A percentile compares a stretch with the other conserved stretches of the same genome.
These are phyloP conservation scores for Acanthamoeba royreba DNA, from an alignment of 208 protist species.

Conservation along the genomic window DNA sequence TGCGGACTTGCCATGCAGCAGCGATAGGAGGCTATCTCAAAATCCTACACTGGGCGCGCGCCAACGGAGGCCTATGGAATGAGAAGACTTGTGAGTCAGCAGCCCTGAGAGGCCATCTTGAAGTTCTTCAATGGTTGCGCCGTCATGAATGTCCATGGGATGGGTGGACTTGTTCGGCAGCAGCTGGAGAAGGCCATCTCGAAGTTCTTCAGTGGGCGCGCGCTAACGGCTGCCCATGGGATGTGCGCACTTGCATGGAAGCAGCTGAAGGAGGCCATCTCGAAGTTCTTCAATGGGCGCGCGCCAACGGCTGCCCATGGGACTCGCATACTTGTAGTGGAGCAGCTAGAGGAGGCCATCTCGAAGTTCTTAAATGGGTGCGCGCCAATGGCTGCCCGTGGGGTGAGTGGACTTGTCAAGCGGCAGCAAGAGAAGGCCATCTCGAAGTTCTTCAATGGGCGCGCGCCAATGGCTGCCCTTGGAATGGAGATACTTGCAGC, in stretches of 20 bases:
- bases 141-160: background rate
- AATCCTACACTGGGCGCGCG: background rate
- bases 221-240: background rate
- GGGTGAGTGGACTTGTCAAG: background rate
- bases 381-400: background rate
- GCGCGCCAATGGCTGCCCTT: background rate
- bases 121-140: background rate
- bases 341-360: too few species aligned
- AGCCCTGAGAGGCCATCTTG: background rate
- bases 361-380: background rate
- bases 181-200: background rate
- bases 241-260: background rate
- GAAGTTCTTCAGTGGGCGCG: background rate
- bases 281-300: too few species aligned
- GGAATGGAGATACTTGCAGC: background rate
- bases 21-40: background rate
- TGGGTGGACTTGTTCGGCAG: too few species aligned
- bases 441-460: background rate
- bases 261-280: too few species aligned
- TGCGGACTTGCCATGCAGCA: background rate
- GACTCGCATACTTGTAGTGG: too few species aligned
- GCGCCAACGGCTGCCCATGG: too few species aligned
- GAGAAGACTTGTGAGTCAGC: background rate
- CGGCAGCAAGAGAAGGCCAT: background rate
- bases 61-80: background rate